Conservation (phyloP, 2,329 filamentous ascomycete genomes). For the Aspergillus sp. region DNA sequence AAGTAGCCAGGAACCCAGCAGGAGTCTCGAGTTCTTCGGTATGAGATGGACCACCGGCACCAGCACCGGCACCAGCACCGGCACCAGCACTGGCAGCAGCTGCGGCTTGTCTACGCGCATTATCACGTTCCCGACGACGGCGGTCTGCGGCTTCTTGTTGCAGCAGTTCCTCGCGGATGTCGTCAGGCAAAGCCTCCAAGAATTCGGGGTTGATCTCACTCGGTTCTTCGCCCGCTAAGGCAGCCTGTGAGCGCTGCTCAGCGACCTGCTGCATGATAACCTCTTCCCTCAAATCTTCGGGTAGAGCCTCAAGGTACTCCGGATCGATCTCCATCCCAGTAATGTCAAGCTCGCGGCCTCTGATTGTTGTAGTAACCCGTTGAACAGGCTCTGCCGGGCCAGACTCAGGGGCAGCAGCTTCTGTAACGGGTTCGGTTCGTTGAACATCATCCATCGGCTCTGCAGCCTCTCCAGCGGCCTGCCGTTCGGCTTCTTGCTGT, state of each 20-base stretch:
- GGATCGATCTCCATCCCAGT: conserved; percentile 90
- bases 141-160: conserved; percentile 86
- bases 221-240: conserved; percentile 58
- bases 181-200: conserved; percentile 80
- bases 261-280: conserved; percentile 88
- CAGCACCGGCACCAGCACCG: not conserved
- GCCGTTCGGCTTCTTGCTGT: conserved; percentile 52
- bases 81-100: conserved; percentile 33
- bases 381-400: conserved; percentile 43
- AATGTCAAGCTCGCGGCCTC: conserved; percentile 84
- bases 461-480: conserved; percentile 37
- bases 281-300: conserved; percentile 91
- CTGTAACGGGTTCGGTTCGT: conserved; percentile 34
- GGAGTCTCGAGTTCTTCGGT: conserved; percentile 76
- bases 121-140: conserved; percentile 78
- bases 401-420: conserved; percentile 33
- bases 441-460: conserved; percentile 75
- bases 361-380: conserved; percentile 73
- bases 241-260: conserved; percentile 72
- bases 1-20: conserved; percentile 83
- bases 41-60: conserved; percentile 39
- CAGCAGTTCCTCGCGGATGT: conserved; percentile 83
- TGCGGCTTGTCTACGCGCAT: conserved; percentile 62
- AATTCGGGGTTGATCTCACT: conserved; percentile 78
- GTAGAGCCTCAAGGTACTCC: conserved; percentile 93